A percentile compares a stretch with the other conserved stretches of the same genome.
Evolutionary conservation across 345 rosid genomes (phyloP).

Genomic region (Populus davidiana): DNA sequence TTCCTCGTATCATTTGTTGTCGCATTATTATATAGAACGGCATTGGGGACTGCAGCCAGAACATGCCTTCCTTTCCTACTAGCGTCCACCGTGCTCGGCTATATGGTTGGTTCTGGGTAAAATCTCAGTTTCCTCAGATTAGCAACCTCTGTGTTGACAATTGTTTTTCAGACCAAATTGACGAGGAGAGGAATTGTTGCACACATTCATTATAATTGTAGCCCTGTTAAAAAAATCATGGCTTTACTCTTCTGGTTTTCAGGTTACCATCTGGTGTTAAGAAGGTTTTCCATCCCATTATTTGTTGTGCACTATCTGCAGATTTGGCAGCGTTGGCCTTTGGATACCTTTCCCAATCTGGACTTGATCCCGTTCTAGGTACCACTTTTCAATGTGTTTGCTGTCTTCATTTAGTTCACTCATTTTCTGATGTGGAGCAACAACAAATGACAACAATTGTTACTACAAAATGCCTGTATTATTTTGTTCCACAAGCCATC

Average conservation of each 20-base stretch:
- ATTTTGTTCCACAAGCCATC: not conserved
- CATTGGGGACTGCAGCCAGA: conserved; percentile 71
- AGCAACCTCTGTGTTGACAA: not conserved
- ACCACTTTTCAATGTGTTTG: conserved; percentile 6
- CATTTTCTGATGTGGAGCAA: not conserved
- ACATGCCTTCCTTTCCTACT: conserved; percentile 92
- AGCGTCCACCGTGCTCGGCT: conserved; percentile 85
- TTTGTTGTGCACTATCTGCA: conserved; percentile 79
- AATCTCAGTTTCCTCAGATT: conserved; percentile 7
- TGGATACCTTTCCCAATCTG: conserved; percentile 71
- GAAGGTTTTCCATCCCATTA: conserved; percentile 79
- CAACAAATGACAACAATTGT: not conserved
- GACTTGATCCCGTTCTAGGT: conserved; percentile 88
- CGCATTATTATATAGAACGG: conserved; percentile 62
- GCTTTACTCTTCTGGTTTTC: conserved; percentile 18
- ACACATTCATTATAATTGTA: no score
- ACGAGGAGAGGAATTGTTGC: not conserved
- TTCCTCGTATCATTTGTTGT: conserved; percentile 63
- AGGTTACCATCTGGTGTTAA: conserved; percentile 79
- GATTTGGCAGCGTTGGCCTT: conserved; percentile 79
- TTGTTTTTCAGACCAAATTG: not conserved
- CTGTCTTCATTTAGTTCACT: not conserved
- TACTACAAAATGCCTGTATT: not conserved
- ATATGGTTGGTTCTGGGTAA: conserved; percentile 84
- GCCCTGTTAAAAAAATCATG: not conserved